Conservation (phyloP, 2,329 filamentous ascomycete species). For the Phyllosticta ampelicida region DNA sequence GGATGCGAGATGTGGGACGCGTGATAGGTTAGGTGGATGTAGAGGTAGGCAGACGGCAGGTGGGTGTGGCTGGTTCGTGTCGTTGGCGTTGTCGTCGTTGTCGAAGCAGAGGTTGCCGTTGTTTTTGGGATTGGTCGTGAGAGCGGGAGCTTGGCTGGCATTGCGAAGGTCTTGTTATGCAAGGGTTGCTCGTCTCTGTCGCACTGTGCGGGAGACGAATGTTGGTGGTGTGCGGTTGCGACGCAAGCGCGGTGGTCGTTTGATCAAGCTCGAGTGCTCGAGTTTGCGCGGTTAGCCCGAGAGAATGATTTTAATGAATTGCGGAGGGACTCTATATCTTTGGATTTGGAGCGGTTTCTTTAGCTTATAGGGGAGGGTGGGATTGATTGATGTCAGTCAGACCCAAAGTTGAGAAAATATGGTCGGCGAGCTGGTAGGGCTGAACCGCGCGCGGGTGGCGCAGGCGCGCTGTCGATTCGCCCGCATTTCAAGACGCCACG, state of each 20-base stretch:
- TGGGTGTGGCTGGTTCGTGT: neutral
- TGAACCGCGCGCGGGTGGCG: neutral
- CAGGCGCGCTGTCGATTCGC: neutral
- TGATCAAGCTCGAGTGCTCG: no score
- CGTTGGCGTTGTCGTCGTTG: neutral
- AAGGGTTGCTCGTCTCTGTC: neutral
- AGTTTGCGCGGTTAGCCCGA: no score
- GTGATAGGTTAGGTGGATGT: slow-evolving; percentile 9
- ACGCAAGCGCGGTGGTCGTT: no score
- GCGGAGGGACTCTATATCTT: no score
- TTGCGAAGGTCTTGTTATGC: neutral
- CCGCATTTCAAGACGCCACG: neutral
- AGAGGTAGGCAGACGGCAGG: neutral
- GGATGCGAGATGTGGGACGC: neutral
- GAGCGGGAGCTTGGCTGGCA: slow-evolving; percentile 5
- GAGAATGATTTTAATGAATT: no score
- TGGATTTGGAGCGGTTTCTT: neutral
- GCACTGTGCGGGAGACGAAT: neutral
- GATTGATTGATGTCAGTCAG: no score
- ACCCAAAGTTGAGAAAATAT: neutral
- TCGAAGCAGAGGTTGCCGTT: neutral
- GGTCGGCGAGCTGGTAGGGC: neutral
- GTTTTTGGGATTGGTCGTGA: neutral
- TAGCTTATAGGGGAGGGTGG: no score
- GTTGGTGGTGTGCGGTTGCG: neutral